Evolutionary conservation across 2,329 filamentous ascomycete species (phyloP).

Genomic region (Penicillium sp.): DNA sequence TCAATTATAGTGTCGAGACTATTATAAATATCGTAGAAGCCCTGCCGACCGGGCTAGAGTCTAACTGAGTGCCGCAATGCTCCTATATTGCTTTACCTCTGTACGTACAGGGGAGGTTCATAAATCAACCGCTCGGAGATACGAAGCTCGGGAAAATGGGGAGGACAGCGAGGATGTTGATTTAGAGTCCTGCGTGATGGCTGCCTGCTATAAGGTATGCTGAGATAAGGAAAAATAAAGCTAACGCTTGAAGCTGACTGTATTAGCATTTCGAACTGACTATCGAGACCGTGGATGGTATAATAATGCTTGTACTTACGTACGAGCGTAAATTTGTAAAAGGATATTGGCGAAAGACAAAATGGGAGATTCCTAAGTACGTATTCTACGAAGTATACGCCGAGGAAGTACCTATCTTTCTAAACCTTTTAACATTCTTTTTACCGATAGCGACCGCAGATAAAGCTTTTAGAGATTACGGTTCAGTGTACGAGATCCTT

Average conservation of each 20-base stretch:
- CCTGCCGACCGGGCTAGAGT: no score
- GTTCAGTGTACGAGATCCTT: constrained; percentile 10
- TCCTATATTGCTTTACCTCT: constrained; percentile 20
- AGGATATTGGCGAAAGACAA: constrained; percentile 13
- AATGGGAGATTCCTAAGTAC: constrained; percentile 13
- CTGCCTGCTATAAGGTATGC: constrained; percentile 18
- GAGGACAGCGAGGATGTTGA: constrained; percentile 1
- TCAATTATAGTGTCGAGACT: no score
- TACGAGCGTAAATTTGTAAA: constrained; percentile 18
- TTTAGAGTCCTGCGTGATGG: constrained; percentile 9
- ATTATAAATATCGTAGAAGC: no score
- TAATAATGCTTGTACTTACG: constrained; percentile 19
- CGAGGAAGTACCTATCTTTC: constrained; percentile 13
- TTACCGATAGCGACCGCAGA: constrained; percentile 15
- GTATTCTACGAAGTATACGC: constrained; percentile 17
- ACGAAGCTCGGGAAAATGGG: background rate
- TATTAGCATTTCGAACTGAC: constrained; percentile 20
- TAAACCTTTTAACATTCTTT: constrained; percentile 19
- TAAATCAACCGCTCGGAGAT: constrained; percentile 13
- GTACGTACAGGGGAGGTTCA: constrained; percentile 14
- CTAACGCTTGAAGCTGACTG: constrained; percentile 1
- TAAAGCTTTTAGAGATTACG: constrained; percentile 13
- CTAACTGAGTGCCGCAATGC: no score
- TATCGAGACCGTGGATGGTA: constrained; percentile 16
- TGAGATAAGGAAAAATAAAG: background rate